These are phyloP conservation scores for Chenopodium album DNA, from an alignment of 148 eudicot genomes.

Conservation along the genomic window DNA sequence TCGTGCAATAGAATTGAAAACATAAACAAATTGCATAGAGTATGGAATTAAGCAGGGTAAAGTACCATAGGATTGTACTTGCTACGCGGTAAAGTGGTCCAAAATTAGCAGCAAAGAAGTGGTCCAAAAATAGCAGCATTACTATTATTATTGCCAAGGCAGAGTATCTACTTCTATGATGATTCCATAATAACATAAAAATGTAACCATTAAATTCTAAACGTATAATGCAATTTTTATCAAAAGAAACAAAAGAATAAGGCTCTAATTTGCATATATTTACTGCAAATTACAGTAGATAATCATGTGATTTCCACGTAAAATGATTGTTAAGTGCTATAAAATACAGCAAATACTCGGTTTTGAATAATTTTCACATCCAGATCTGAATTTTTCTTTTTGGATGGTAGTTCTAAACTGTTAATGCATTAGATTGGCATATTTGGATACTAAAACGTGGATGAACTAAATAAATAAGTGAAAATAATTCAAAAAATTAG, in stretches of 20 bases:
- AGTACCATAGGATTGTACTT: conserved; percentile 15
- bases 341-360: neutral
- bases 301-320: neutral
- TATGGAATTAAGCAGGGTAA: neutral
- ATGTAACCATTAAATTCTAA: neutral
- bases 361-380: too few relatives aligned
- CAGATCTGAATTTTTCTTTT: too few relatives aligned
- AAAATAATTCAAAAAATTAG: too few relatives aligned
- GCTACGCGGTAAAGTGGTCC: conserved; percentile 16
- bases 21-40: neutral
- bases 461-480: too few relatives aligned
- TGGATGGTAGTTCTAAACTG: too few relatives aligned
- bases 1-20: conserved; percentile 1
- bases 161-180: neutral
- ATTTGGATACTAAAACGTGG: too few relatives aligned
- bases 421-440: too few relatives aligned
- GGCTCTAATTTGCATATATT: too few relatives aligned
- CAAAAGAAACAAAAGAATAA: too few relatives aligned
- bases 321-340: neutral
- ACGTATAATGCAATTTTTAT: neutral
- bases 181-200: neutral
- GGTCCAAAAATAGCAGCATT: neutral
- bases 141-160: neutral
- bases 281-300: neutral
- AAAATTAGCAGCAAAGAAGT: too few relatives aligned